Evolutionary conservation across 2,329 filamentous ascomycete species (phyloP).

Genomic region (Cladophialophora exuberans): DNA sequence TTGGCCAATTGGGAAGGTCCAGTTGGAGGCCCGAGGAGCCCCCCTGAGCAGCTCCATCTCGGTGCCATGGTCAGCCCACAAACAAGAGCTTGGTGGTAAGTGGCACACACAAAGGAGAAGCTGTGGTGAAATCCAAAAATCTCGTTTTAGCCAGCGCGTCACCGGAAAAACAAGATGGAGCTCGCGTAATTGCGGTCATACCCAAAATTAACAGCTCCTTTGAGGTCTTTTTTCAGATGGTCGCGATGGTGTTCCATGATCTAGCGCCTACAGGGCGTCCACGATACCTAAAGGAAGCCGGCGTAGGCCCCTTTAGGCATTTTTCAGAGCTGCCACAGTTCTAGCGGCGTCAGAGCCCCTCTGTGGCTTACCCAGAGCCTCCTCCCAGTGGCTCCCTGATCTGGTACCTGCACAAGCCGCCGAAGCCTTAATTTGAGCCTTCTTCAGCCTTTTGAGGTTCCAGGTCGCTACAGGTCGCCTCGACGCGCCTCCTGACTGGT

Average conservation of each 20-base stretch:
- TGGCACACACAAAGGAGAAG: not conserved
- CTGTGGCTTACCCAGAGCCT: conserved; percentile 5
- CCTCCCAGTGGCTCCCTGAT: conserved; percentile 12
- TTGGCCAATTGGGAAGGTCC: not conserved
- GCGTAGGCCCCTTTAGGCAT: conserved; percentile 3
- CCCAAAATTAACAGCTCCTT: conserved; percentile 5
- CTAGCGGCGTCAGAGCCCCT: conserved; percentile 15
- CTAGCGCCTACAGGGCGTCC: no score
- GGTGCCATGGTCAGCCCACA: no score
- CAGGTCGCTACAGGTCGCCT: no score
- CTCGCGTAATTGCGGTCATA: not conserved
- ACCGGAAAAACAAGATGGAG: not conserved
- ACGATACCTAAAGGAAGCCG: conserved; percentile 10
- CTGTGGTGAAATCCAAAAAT: not conserved
- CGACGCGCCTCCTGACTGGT: conserved; percentile 9
- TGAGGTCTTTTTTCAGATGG: conserved; percentile 7
- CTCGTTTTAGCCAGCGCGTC: conserved; percentile 3
- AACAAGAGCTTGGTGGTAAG: no score
- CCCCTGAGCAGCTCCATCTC: conserved; percentile 4
- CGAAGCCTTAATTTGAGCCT: conserved; percentile 29
- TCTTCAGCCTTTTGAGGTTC: conserved; percentile 1
- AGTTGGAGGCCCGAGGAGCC: no score
- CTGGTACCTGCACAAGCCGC: conserved; percentile 22
- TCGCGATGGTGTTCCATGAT: not conserved
- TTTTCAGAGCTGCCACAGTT: conserved; percentile 13